phyloP scores from a whole-genome alignment of 257 asterid species.

The Prunella vulgaris region DNA sequence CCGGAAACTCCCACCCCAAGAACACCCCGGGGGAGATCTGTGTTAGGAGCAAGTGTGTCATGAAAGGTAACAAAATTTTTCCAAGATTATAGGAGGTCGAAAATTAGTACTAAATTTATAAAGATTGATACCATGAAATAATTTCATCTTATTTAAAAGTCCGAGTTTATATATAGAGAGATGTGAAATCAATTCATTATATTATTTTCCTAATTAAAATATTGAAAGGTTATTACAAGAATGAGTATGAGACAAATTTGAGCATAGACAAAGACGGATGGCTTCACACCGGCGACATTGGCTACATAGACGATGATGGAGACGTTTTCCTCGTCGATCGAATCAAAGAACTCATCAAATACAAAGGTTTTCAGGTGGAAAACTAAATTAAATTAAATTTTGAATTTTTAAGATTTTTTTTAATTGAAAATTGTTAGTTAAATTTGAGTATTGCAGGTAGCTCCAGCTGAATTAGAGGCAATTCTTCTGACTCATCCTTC shows the following conservation, averaged over 20 bases:
- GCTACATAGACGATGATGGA: constrained; percentile 86
- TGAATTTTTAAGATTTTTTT: too few relatives aligned
- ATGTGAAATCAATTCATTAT: too few relatives aligned
- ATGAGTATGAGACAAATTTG: constrained; percentile 65
- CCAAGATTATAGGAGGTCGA: not conserved
- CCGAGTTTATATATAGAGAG: too few relatives aligned
- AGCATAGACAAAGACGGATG: constrained; percentile 79
- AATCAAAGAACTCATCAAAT: constrained; percentile 86
- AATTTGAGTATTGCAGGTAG: constrained; percentile 48
- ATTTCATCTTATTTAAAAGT: too few relatives aligned
- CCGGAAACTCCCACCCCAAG: constrained; percentile 52
- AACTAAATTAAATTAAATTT: too few relatives aligned
- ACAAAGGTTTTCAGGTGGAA: constrained; percentile 80
- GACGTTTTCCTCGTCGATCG: constrained; percentile 82
- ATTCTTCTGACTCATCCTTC: constrained; percentile 76
- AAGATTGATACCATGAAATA: too few relatives aligned
- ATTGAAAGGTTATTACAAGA: constrained; percentile 91
- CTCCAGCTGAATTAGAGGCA: constrained; percentile 98
- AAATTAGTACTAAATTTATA: too few relatives aligned
- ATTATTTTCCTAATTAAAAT: too few relatives aligned
- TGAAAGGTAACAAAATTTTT: constrained; percentile 49
- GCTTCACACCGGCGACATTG: constrained; percentile 96
- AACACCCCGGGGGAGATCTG: constrained; percentile 84
- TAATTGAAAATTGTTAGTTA: not conserved
- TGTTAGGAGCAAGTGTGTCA: constrained; percentile 88